Conservation (phyloP, 2,329 filamentous ascomycete species). For the Monosporascus sp. region DNA sequence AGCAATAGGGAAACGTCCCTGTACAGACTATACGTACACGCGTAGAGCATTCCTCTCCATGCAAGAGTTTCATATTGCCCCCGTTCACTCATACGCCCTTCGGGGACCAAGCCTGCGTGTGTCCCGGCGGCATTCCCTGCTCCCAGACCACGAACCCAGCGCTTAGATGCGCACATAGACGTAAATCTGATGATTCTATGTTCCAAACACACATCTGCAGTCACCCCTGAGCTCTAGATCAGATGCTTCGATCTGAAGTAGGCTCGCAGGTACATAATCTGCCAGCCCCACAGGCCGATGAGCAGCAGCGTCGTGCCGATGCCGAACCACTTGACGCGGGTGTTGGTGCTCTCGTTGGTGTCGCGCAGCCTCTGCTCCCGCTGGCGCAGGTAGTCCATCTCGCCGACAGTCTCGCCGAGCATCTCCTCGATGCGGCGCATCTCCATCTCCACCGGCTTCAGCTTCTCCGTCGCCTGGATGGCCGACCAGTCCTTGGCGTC, state of each 20-base stretch:
- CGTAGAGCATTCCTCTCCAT: not conserved
- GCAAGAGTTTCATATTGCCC: not conserved
- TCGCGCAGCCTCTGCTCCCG: conserved; percentile 95
- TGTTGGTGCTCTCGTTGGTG: conserved; percentile 99
- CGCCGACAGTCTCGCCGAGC: conserved; percentile 78
- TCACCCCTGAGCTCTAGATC: conserved; percentile 17
- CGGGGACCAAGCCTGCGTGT: not conserved
- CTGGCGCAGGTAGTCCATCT: conserved; percentile 91
- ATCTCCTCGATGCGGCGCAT: conserved; percentile 89
- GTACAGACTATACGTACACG: conserved; percentile 28
- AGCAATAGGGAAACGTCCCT: conserved; percentile 13
- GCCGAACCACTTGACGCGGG: conserved; percentile 97
- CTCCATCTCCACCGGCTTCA: conserved; percentile 95
- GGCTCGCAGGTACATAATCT: conserved; percentile 93
- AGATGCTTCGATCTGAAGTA: conserved; percentile 73
- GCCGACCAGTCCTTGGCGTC: conserved; percentile 98
- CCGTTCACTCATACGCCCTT: not conserved
- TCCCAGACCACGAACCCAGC: no score
- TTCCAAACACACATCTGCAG: not conserved
- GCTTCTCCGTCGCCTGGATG: conserved; percentile 93
- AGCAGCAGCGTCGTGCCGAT: conserved; percentile 89
- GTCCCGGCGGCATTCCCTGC: not conserved
- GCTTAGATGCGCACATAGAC: not conserved
- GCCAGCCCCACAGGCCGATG: conserved; percentile 86
- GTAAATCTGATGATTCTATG: not conserved